Conservation (phyloP, 169 alveolate genomes). For the Eimeria maxima region DNA sequence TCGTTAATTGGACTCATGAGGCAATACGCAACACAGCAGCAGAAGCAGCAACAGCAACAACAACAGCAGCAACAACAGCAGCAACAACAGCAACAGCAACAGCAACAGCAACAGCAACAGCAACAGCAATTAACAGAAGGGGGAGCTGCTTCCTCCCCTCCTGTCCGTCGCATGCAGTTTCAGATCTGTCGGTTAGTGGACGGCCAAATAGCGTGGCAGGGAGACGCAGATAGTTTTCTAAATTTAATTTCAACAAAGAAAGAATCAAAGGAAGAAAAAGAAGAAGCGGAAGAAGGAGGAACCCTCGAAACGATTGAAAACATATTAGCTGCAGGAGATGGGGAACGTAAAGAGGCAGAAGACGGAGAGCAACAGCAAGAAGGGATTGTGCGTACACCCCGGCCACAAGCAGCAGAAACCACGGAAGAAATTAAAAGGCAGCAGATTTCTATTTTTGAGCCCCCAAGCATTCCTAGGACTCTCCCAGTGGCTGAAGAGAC, state of each 20-base stretch:
- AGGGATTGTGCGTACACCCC: not conserved
- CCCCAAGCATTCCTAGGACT: not conserved
- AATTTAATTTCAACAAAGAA: not conserved
- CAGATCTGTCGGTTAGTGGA: slow-evolving; percentile 36
- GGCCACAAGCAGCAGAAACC: not conserved
- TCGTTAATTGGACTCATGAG: slow-evolving; percentile 59
- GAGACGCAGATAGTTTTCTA: not conserved
- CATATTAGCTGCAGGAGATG: slow-evolving; percentile 12
- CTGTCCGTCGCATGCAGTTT: not conserved
- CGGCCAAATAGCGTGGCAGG: slow-evolving; percentile 53
- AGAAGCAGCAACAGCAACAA: not conserved
- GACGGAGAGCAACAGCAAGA: not conserved
- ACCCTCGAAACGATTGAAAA: slow-evolving; percentile 5
- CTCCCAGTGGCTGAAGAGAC: not conserved
- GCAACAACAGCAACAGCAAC: not conserved
- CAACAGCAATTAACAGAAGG: not conserved
- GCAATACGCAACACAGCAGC: slow-evolving; percentile 20
- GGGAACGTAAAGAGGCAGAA: not conserved
- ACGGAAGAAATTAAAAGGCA: not conserved
- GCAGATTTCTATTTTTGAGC: not conserved
- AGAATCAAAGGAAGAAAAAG: not conserved
- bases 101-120: not conserved
- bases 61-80: slow-evolving; percentile 35
- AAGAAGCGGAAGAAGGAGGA: not conserved
- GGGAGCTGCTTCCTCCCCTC: too few relatives aligned